phyloP scores from a whole-genome alignment of 2,329 filamentous ascomycete species.

The Ploettnerulaceae sp. region DNA sequence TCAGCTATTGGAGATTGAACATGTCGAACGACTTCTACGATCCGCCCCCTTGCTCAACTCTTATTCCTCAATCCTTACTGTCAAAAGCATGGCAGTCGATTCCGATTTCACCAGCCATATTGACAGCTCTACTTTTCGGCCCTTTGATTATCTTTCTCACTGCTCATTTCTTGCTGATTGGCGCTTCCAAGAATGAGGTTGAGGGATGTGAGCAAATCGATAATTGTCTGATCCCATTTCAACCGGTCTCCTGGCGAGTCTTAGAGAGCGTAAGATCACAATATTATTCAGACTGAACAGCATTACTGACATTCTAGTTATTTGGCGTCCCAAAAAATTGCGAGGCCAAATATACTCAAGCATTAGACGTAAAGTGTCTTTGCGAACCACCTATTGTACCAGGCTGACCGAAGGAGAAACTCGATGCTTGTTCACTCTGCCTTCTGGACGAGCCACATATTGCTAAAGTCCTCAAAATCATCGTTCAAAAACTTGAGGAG shows the following conservation, averaged over 20 bases:
- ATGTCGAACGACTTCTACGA: conserved; percentile 26
- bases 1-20: not conserved
- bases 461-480: conserved; percentile 37
- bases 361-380: conserved; percentile 24
- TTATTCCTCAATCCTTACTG: conserved; percentile 1
- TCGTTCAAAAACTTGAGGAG: conserved; percentile 38
- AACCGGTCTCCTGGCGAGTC: conserved; percentile 11
- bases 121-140: conserved; percentile 21
- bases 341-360: conserved; percentile 23
- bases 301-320: conserved; percentile 22
- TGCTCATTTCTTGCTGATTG: conserved; percentile 26
- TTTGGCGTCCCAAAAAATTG: conserved; percentile 28
- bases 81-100: conserved; percentile 6
- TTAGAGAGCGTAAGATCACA: not conserved
- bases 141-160: conserved; percentile 22
- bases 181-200: conserved; percentile 5
- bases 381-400: conserved; percentile 29
- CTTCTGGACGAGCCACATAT: conserved; percentile 46
- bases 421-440: conserved; percentile 32
- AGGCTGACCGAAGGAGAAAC: conserved; percentile 34
- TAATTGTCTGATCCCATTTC: conserved; percentile 37
- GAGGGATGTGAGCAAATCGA: conserved; percentile 24
- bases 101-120: conserved; percentile 11
- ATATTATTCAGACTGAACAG: conserved; percentile 9
- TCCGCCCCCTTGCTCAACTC: not conserved